Conservation (phyloP, 495 filamentous ascomycete species). For the Penicillium crystallinum region DNA sequence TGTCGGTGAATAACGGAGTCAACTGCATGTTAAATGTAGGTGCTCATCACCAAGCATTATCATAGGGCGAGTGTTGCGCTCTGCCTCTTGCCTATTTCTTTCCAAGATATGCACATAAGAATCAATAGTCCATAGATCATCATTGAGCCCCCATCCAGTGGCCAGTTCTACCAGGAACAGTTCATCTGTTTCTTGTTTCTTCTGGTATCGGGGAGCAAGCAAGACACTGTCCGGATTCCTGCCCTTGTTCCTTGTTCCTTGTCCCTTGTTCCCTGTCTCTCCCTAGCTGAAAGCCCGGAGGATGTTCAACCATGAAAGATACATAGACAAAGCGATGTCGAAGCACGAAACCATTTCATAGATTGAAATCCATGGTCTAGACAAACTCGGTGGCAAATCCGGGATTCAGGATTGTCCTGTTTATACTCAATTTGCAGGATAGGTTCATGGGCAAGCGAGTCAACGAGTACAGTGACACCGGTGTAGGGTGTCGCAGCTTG, state of each 20-base stretch:
- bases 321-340: neutral
- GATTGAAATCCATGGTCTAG: neutral
- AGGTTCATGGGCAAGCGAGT: neutral
- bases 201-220: neutral
- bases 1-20: neutral
- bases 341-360: neutral
- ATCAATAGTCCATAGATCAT: conserved; percentile 1
- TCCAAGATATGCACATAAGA: neutral
- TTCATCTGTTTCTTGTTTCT: neutral
- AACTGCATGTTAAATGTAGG: neutral
- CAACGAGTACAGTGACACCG: neutral
- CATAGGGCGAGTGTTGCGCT: neutral
- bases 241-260: neutral
- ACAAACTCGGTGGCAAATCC: neutral
- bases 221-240: neutral
- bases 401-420: conserved; percentile 1
- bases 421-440: neutral
- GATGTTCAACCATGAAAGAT: neutral
- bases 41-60: neutral
- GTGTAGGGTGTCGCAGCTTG: neutral
- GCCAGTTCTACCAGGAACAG: neutral
- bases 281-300: conserved; percentile 1
- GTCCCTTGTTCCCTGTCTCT: neutral
- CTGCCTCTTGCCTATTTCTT: neutral
- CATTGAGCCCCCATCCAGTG: conserved; percentile 1